Evolutionary conservation across 345 rosid species (phyloP), one percentile per base, ranked within the genome.

Genomic region (Lepidium africanum): DNA sequence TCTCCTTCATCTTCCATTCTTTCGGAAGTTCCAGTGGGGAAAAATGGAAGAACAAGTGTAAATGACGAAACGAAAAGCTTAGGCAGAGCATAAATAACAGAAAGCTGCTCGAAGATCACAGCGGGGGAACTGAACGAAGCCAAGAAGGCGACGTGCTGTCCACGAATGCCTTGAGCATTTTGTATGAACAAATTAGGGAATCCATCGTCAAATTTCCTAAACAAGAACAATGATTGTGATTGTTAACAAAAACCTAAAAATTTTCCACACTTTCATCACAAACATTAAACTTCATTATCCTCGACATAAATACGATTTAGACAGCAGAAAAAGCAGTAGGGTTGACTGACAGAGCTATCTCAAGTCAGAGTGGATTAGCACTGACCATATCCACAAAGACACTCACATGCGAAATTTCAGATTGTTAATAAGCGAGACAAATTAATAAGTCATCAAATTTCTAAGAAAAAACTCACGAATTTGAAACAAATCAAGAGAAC

Each of bases 1-100:
- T 91, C 97, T 37, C 99, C 99, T 73, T 94, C 99, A 2, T 94
- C 99, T 76, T 94, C 99, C 99, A 94, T 94, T 17, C 97, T 85
- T 84, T 94, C 99, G 0, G 92, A 94, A 37, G 99, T 94, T 10
- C 99, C 99, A 3, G 97, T 94, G 4, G 99, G 99, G 56, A 94
- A 94, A 63, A 94, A 94, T 0, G 99, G 99, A 32, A 94, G 95
- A 75, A 94, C 97, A 1, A 94, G 86, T 6, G 97, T 94, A 66
- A 94, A 90, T 0, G 97, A 94, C 8, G 99, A 94, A 30, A 90
- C 63, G 63, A 94, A 94, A 77, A 94, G 76, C 69, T 94, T 94
- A 0, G 97, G 99, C 65, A 90, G 80, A 10, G 97, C 97, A 52
- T 90, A 94, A 32, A 91, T 88, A 46, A 94, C 85, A 0, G 99